Evolutionary conservation across 139 green algal species (phyloP), one percentile per base, ranked within the genome.

Genomic region (Nannochloris sp.): DNA sequence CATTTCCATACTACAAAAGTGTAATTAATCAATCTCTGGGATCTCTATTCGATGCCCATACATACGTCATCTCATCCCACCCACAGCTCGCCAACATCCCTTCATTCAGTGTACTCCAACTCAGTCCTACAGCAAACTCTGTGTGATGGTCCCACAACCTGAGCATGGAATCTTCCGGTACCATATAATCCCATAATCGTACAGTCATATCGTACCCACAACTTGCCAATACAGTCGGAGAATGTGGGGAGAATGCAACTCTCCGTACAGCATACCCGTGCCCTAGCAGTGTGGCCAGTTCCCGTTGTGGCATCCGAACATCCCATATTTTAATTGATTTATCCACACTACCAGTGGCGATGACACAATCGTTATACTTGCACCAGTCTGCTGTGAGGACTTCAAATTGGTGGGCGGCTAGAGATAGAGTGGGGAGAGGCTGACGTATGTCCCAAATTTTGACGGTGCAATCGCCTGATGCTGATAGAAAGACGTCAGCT

Each of bases 321-420:
- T 97, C 90, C 87, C 85, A 95, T 7, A 91, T 53, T 65, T 88
- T 88, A 35, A 99, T 94, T 32, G 47, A 87, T 80, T 97, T 96
- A 78, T 99, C 94, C 33, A 98, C 91, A 5, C 76, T 91, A 4
- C 84, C 94, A 0, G 89, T 95, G 36, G 88, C 90, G 1, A 95
- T 74, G 4, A 96, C 47, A 79, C 84, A 95, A 67, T 98, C 94
- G 61, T 97, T 92, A 85, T 98, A 99, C 80, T 96, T 96, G 86
- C 87, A 95, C 90, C 90, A 96, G 70, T 96, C 90, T 2, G 80
- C 83, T 4, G 78, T 70, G 44, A 96, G 79, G 19, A 93, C 72
- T 71, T 97, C 91, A 15, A 69, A 63, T 19, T 53, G 75, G 71
- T 97, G 91, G 10, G 89, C 91, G 4, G 83, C 77, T 7, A 98